Base-by-base conservation (phyloP, 2,329 filamentous ascomycete species). In the Madurella mycetomatis region DNA sequence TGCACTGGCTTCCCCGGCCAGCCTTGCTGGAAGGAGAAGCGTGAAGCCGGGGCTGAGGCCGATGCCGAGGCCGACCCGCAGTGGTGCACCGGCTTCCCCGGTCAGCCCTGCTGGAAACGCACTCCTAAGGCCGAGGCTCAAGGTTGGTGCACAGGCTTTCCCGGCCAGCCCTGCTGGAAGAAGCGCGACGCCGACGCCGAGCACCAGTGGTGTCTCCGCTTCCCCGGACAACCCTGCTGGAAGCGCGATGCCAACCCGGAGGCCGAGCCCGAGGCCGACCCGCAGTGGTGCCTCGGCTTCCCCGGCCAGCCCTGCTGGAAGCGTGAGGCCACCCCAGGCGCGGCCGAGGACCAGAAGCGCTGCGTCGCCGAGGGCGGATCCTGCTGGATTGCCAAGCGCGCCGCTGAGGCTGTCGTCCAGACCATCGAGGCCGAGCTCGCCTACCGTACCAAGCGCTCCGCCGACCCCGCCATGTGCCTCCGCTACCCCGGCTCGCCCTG, bases 311-410 rank as follows among this genome's bases (percentile, higher is more conserved):
- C 64, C 8, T 73, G 71, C 71, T 70, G 69, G 69, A 70, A 62
- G 60, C 64, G 64, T 41, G 58, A 64, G 51, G 58, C 48, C 37
- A 46, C 55, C 49, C 48, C 58, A 19, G 58, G 54, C 25, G 53
- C 47, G 40, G 46, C 62, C 51, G 64, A 63, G 42, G 56, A 62
- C 30, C 61, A 63, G 42, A 60, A 58, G 53, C 53, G 57, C 12
- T 61, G 59, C 56, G 45, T 15, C 53, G 61, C 61, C 40, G 61
- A 65, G 30, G 75, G 76, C 49, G 64, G 71, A 58, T 59, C 67
- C 19, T 79, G 77, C 71, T 71, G 66, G 65, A 72, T 73, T 64
- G 67, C 68, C 60, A 73, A 73, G 66, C 74, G 73, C 56, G 72
- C 70, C 16, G 66, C 67, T 54, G 65, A 67, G 30, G 65, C 67